Evolutionary conservation across 2,329 filamentous ascomycete genomes (phyloP).

Genomic region (Chlorencoelia australis): DNA sequence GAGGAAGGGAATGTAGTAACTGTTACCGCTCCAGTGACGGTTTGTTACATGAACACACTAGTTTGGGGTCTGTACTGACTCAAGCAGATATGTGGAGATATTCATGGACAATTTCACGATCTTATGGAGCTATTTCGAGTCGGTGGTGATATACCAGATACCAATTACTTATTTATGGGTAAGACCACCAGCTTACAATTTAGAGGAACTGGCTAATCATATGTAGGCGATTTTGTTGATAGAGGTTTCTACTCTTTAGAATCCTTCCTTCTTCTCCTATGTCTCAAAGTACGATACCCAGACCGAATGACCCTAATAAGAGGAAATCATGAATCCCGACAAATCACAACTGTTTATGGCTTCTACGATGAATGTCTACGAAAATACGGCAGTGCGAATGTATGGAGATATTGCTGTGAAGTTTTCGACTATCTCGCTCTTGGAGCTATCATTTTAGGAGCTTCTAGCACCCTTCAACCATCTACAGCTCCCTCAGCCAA

Average conservation of each 20-base stretch:
- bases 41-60: constrained; percentile 30
- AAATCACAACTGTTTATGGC: constrained; percentile 95
- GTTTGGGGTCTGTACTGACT: constrained; percentile 10
- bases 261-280: constrained; percentile 89
- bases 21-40: constrained; percentile 88
- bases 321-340: constrained; percentile 90
- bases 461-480: constrained; percentile 52
- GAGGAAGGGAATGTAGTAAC: constrained; percentile 97
- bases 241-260: constrained; percentile 97
- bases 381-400: constrained; percentile 93
- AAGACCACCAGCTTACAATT: constrained; percentile 17
- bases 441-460: constrained; percentile 91
- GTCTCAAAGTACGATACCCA: constrained; percentile 93
- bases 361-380: constrained; percentile 96
- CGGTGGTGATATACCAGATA: constrained; percentile 87
- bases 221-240: constrained; percentile 84
- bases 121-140: constrained; percentile 95
- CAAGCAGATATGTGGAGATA: constrained; percentile 80
- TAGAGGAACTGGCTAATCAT: background rate
- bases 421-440: constrained; percentile 98
- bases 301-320: constrained; percentile 94
- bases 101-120: constrained; percentile 94
- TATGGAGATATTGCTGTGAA: constrained; percentile 95
- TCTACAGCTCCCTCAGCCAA: constrained; percentile 31
- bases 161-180: constrained; percentile 97